Conservation (phyloP, 257 asterid species). For the Agastache rugosa region DNA sequence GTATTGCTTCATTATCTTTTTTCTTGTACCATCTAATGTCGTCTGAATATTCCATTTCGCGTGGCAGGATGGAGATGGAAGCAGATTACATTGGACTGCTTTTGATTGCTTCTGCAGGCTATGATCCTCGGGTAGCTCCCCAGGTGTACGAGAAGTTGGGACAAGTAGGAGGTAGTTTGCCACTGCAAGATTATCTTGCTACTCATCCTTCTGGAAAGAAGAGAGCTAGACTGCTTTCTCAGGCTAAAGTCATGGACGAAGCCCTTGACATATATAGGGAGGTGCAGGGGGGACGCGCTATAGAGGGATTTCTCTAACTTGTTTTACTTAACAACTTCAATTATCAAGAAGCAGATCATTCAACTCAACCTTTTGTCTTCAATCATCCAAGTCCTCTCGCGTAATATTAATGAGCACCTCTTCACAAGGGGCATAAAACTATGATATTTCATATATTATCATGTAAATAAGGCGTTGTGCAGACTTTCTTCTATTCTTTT, state of each 20-base stretch:
- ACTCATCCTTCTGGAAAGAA: constrained; percentile 95
- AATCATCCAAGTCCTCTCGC: no score
- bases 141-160: constrained; percentile 83
- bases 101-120: constrained; percentile 81
- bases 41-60: not conserved
- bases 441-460: not conserved
- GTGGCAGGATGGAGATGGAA: constrained; percentile 90
- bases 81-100: constrained; percentile 90
- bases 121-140: constrained; percentile 90
- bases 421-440: no score
- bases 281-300: constrained; percentile 58
- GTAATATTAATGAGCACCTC: no score
- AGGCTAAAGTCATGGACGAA: constrained; percentile 93
- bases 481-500: not conserved
- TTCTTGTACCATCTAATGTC: not conserved
- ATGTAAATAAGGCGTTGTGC: not conserved
- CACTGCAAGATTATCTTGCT: constrained; percentile 65
- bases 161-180: constrained; percentile 52
- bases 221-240: constrained; percentile 73
- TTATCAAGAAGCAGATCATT: not conserved
- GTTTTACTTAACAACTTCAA: not conserved
- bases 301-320: constrained; percentile 68
- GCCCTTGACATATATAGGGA: constrained; percentile 71
- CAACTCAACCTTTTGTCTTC: not conserved
- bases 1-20: not conserved